Base-by-base conservation (phyloP, 2,329 filamentous ascomycete species). In the Penicillium sp. region DNA sequence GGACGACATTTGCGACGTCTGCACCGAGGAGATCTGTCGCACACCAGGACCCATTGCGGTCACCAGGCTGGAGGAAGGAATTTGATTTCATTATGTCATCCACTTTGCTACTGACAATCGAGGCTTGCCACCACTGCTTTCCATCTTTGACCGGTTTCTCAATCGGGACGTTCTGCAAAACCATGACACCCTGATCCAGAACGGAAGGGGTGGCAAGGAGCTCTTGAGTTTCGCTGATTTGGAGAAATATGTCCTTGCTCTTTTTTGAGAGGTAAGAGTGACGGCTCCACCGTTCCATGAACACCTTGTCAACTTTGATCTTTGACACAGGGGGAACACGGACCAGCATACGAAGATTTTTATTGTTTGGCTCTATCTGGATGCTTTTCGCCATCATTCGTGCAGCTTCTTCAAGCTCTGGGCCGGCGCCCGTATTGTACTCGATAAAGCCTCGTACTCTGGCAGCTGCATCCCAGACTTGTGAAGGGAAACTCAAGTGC, bases 381-480 rank as follows among this genome's bases (percentile, higher is more conserved):
- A 74, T 49, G 31, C 61, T 64, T 5, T 66, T 55, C 24, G 65
- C 58, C 22, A 74, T 61, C 12, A 59, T 46, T 15, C 61, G 54
- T 6, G 65, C 62, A 7, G 64, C 61, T 37, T 61, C 53, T 33
- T 65, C 56, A 37, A 66, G 51, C 17, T 66, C 60, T 0, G 51
- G 48, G 9, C 64, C 57, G 22, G 52, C 46, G 19, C 57, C 57
- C 4, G 50, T 43, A 6, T 48, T 34, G 35, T 64, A 63, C 21
- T 62, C 54, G 26, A 59, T 52, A 13, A 48, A 48, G 1, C 69
- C 66, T 34, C 52, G 60, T 15, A 73, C 39, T 17, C 60, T 53
- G 1, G 64, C 57, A 15, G 62, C 63, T 26, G 68, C 64, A 61
- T 74, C 72, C 71, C 71, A 74, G 15, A 62, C 63, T 8, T 63